Evolutionary conservation across 805 yeast genomes (phyloP), one percentile per base, ranked within the genome.

Genomic region (Cyberlindnera euphorbiae): DNA sequence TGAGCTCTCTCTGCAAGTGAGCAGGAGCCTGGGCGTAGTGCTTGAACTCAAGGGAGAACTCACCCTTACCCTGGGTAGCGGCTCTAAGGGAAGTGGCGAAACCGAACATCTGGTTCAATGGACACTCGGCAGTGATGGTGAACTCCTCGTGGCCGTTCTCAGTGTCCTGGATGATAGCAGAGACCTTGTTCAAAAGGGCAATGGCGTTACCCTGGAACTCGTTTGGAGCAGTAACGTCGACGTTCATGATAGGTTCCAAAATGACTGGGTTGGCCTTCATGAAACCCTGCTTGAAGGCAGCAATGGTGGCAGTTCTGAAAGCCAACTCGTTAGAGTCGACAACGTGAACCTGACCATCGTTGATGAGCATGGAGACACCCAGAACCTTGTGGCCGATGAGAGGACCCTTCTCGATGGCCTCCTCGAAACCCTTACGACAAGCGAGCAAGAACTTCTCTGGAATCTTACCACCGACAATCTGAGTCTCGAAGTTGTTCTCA

Each of bases 61-160:
- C 97, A 55, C 99, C 98, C 62, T 93, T 93, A 66, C 99, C 99
- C 66, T 93, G 98, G 12, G 98, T 90, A 42, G 85, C 79, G 15
- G 98, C 97, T 71, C 99, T 82, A 58, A 93, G 72, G 17, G 86
- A 77, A 8, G 97, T 85, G 7, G 97, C 96, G 58, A 93, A 86
- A 26, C 98, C 98, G 62, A 93, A 93, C 87, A 93, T 78, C 44
- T 85, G 77, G 69, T 89, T 89, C 65, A 93, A 77, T n/a, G 97
- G 83, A 68, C 97, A 90, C 62, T 93, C 97, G 22, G 97, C 94
- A 38, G 77, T 75, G 44, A 93, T 78, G 9, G 95, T 84, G 65
- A 93, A 90, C 60, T 93, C 99, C 51, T 93, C 98, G 39, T 82
- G 79, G 19, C 88, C 90, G 58, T 89, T 86, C 56, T 87, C 96